Evolutionary conservation across 108 stramenopile genomes (phyloP).

Genomic region (Cyclotella kingstonii): DNA sequence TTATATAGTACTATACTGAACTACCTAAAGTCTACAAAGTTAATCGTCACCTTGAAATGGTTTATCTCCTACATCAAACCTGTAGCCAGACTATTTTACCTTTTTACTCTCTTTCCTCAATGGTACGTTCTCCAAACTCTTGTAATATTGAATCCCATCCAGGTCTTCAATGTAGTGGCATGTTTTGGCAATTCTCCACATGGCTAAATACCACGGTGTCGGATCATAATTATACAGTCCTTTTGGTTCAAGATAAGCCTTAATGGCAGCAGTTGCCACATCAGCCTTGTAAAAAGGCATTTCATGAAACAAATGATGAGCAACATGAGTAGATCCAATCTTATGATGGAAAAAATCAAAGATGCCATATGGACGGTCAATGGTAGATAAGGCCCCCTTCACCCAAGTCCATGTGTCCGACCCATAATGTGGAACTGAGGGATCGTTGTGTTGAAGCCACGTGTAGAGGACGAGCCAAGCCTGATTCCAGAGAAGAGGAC

Average conservation of each 20-base stretch:
- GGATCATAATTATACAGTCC: constrained; percentile 95
- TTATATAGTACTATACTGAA: too few relatives aligned
- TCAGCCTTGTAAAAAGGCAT: constrained; percentile 98
- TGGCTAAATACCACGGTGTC: constrained; percentile 79
- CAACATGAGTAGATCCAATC: constrained; percentile 97
- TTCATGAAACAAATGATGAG: constrained; percentile 97
- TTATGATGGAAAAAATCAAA: constrained; percentile 97
- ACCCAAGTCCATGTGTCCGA: constrained; percentile 98
- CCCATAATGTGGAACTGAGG: constrained; percentile 96
- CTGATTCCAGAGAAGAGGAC: constrained; percentile 93
- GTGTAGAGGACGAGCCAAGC: constrained; percentile 98
- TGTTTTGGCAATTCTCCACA: constrained; percentile 85
- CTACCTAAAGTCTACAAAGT: too few relatives aligned
- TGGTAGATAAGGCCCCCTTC: constrained; percentile 94
- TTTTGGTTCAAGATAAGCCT: constrained; percentile 80
- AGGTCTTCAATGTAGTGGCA: constrained; percentile 88
- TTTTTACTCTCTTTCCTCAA: constrained; percentile 55
- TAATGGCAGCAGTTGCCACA: constrained; percentile 91
- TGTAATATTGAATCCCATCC: constrained; percentile 88
- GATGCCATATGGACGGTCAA: constrained; percentile 96
- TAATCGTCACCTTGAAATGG: background rate
- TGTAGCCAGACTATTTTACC: constrained; percentile 14
- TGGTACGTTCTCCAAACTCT: constrained; percentile 81
- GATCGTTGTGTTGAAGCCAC: constrained; percentile 99
- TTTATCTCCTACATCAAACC: background rate